A percentile compares a stretch with the other conserved stretches of the same genome.
phyloP scores from a whole-genome alignment of 495 filamentous ascomycete species.

The Penicillium psychrofluorescens region DNA sequence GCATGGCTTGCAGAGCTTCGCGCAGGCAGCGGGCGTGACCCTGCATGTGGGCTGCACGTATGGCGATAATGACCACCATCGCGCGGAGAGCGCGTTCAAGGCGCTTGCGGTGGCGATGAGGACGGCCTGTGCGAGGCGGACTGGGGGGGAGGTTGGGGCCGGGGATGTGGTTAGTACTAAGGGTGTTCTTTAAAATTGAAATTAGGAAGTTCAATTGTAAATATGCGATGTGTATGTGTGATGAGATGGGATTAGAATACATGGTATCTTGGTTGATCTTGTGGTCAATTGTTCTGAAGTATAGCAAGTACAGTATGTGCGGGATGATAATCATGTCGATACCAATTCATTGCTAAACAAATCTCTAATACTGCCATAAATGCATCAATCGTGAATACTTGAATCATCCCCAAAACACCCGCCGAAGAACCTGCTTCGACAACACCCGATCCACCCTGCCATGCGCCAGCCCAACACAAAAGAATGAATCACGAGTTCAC shows the following conservation, averaged over 20 bases:
- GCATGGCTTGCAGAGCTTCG: constrained; percentile 89
- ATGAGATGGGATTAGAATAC: not conserved
- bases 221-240: not conserved
- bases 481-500: not conserved
- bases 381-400: too few species aligned
- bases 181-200: constrained; percentile 76
- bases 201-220: too few species aligned
- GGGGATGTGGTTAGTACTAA: constrained; percentile 94
- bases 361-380: too few species aligned
- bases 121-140: constrained; percentile 62
- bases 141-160: constrained; percentile 67
- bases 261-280: too few species aligned
- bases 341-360: too few species aligned
- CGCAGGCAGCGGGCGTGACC: constrained; percentile 82
- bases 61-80: constrained; percentile 92
- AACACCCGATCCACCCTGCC: not conserved
- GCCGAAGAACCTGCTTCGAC: constrained; percentile 10
- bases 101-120: constrained; percentile 80
- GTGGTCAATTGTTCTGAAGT: too few species aligned
- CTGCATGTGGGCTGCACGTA: constrained; percentile 85
- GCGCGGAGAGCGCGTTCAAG: constrained; percentile 97
- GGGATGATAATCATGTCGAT: not conserved
- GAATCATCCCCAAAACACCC: not conserved
- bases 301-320: not conserved
- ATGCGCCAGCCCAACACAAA: not conserved